phyloP scores from a whole-genome alignment of 2,329 filamentous ascomycete species.

The Bisporella sp. region DNA sequence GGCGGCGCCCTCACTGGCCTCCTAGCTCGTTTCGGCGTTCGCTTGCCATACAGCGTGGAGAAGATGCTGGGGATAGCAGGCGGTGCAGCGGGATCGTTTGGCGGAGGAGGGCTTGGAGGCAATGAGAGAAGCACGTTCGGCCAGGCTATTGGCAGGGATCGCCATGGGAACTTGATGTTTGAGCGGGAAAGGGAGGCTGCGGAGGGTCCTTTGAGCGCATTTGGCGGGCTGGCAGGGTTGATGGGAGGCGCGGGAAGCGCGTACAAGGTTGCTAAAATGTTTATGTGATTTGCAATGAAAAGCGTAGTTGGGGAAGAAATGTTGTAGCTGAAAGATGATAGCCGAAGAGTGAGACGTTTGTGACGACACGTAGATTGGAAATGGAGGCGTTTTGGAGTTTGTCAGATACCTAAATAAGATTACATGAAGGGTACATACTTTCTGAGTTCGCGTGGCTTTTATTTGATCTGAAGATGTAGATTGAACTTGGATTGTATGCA shows the following conservation, averaged over 20 bases:
- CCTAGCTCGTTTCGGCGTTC: conserved; percentile 71
- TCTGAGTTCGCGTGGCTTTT: too few relatives aligned
- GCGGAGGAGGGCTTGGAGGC: conserved; percentile 29
- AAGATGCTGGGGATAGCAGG: conserved; percentile 43
- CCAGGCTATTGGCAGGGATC: neutral
- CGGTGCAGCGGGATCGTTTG: conserved; percentile 39
- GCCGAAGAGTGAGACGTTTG: neutral
- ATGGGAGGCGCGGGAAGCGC: conserved; percentile 20
- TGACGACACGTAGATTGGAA: neutral
- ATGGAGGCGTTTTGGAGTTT: conserved; percentile 2
- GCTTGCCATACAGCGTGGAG: conserved; percentile 59
- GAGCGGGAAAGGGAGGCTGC: conserved; percentile 11
- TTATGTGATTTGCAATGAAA: conserved; percentile 19
- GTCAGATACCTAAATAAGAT: conserved; percentile 4
- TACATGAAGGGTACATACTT: neutral
- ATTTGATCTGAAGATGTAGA: too few relatives aligned
- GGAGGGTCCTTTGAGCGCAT: conserved; percentile 10
- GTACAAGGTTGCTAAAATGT: conserved; percentile 27
- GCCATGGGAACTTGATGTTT: conserved; percentile 11
- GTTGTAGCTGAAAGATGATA: neutral
- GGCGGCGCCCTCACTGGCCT: conserved; percentile 76
- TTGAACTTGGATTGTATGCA: too few relatives aligned
- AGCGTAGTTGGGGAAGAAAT: neutral
- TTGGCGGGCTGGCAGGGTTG: conserved; percentile 14
- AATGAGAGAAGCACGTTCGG: neutral